Evolutionary conservation across 306 rosid genomes (phyloP).

Genomic region (Abrus precatorius): DNA sequence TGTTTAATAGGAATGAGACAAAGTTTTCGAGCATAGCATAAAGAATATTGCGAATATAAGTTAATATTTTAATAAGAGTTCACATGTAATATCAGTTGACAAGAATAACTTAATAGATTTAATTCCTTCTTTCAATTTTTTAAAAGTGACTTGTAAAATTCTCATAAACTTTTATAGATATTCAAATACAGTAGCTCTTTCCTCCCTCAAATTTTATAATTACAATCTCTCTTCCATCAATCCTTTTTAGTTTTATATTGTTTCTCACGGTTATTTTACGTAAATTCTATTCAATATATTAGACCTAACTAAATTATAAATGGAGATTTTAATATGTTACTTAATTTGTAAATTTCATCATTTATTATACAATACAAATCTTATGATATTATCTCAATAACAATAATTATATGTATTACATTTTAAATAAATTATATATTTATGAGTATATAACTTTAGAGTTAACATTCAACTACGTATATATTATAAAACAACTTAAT

Average conservation of each 20-base stretch:
- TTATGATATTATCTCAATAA: neutral
- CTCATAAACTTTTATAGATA: neutral
- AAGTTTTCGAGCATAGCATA: neutral
- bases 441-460: neutral
- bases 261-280: too few species aligned
- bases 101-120: neutral
- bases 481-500: neutral
- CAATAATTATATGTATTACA: neutral
- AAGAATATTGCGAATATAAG: neutral
- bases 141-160: neutral
- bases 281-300: too few species aligned
- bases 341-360: neutral
- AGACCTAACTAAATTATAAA: too few species aligned
- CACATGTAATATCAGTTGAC: neutral
- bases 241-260: neutral
- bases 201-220: neutral
- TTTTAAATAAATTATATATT: neutral
- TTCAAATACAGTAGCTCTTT: neutral
- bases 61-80: neutral
- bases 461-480: neutral
- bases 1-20: neutral
- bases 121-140: neutral
- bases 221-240: neutral
- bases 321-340: neutral
- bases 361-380: neutral